Base-by-base conservation (phyloP, 1,139 yeast genomes). In the Candida labiduridarum region DNA sequence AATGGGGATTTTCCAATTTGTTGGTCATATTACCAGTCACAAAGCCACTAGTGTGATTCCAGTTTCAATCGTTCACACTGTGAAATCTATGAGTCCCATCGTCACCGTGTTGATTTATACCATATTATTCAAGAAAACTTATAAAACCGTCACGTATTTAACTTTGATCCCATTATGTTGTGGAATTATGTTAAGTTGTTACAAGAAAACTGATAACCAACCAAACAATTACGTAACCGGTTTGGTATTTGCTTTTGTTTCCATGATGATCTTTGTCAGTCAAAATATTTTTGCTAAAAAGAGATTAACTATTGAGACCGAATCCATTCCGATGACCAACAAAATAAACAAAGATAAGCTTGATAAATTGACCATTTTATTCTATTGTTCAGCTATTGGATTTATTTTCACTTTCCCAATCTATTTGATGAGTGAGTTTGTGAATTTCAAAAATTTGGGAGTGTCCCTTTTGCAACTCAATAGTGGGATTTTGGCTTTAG, bases 281-380 rank as follows among this genome's bases (percentile, higher is more conserved):
- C 98, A 92, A 65, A 92, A 92, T 67, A 89, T 92, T 59, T 91
- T 89, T 71, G 94, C 97, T 46, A 92, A 92, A 67, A 84, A 82
- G 58, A 81, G 90, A 51, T 72, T 92, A 50, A 89, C 97, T 3
- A 59, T 65, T 44, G 71, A 66, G 33, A 44, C 48, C 29, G 33
- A 42, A 36, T 16, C 50, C 4, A 44, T 49, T 31, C 56, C 54
- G 30, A 36, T 49, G 16, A 22, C 44, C 2, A 43, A 47, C 14
- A 44, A 15, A 35, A 44, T 25, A 63, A 43, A 43, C 16, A 34
- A 65, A 49, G 76, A 69, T 56, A 84, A 83, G 63, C 70, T 89
- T 47, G 97, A 91, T 69, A 92, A 92, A 65, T 76, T 91, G 56
- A 87, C 95, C 30, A 85, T 92, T 46, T 72, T 92, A 53, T 85